Evolutionary conservation across 164 flowering plant species (phyloP), one percentile per base, ranked within the genome.

Genomic region (Chimonanthus salicifolius): DNA sequence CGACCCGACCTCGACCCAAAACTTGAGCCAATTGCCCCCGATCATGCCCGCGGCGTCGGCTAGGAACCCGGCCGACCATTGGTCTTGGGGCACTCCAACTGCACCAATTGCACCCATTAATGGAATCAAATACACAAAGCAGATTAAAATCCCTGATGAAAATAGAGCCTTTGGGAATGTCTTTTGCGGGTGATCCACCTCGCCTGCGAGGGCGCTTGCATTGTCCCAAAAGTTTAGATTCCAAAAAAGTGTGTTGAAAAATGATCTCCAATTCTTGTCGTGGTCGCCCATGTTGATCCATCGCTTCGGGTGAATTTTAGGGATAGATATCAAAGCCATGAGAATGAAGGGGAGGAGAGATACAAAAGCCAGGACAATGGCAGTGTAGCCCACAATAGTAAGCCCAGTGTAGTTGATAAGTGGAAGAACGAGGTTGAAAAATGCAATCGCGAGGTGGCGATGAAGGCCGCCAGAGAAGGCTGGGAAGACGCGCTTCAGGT

Each of bases 151-250:
- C 47, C 82, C 91, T 58, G 91, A 86, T 2, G 81, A 72, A 47
- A 87, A 78, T 1, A 88, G 79, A 0, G 91, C 94, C 18, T 54
- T 80, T 0, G 94, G 94, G 74, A 75, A 88, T 0, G 87, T 86
- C 33, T 70, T 81, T 62, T 84, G 89, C 1, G 91, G 94, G 1
- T 77, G 49, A n/a, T 87, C 90, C 0, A 89, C 91, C 74, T 89
- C 94, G 1, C 89, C 91, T 5, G 90, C 90, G 33, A 91, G 66
- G 13, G 98, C 90, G 45, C 97, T 92, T 0, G 87, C 97, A 73
- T 80, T 92, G 74, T 94, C 98, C 97, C 97, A 94, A 64, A 88
- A 94, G 73, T 94, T 94, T 76, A 92, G 77, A 71, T 94, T 94
- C 97, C 98, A 92, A 69, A 94, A 94, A 2, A 92, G 87, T 10